Conservation (phyloP, 2,329 filamentous ascomycete genomes). For the Elsinoe ampelina region DNA sequence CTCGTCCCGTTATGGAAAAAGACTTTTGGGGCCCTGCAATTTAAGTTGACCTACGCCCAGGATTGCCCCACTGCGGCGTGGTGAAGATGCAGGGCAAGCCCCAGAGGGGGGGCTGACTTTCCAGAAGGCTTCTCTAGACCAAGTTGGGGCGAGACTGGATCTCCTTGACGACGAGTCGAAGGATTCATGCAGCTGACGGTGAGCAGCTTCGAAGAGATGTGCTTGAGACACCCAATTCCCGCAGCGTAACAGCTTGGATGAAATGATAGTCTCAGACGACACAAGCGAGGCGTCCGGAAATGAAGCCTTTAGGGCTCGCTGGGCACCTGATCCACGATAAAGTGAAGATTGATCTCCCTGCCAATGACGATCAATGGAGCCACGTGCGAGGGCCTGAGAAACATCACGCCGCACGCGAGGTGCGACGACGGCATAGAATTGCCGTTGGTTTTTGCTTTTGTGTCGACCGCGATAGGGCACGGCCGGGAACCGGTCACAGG, state of each 20-base stretch:
- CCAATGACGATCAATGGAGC: background rate
- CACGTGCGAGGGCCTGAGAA: background rate
- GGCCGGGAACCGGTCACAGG: background rate
- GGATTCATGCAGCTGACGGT: too few relatives aligned
- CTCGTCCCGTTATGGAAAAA: background rate
- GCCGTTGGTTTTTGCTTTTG: background rate
- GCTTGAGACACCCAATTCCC: too few relatives aligned
- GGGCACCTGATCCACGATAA: background rate
- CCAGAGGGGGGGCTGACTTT: background rate
- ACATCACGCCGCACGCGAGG: background rate
- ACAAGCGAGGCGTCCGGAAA: background rate
- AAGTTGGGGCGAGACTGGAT: background rate
- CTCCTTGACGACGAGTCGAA: background rate
- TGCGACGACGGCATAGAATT: background rate
- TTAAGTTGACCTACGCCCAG: background rate
- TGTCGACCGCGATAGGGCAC: background rate
- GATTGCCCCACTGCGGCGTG: conserved; percentile 2
- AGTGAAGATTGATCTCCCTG: background rate
- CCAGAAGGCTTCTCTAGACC: conserved; percentile 2
- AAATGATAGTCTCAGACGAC: background rate
- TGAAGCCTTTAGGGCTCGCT: background rate
- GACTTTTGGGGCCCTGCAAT: background rate
- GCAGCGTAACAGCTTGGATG: background rate
- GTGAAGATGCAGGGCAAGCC: conserved; percentile 1
- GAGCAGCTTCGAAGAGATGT: too few relatives aligned